Conservation (phyloP, 2,329 filamentous ascomycete species). For the Fusarium sp. region DNA sequence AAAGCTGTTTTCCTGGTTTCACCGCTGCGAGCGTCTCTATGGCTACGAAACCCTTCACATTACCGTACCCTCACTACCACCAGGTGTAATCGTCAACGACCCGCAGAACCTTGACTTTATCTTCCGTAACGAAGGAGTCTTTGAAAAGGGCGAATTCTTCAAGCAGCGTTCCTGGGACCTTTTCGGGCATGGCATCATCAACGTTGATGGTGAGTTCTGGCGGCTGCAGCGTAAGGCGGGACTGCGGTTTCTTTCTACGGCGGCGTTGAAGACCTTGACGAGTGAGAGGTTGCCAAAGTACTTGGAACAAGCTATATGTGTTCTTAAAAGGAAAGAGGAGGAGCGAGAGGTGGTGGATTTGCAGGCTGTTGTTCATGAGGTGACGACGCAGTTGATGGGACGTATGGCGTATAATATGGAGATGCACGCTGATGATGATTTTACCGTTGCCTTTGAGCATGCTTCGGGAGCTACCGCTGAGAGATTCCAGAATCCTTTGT, state of each 20-base stretch:
- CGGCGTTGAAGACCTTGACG: slow-evolving; percentile 69
- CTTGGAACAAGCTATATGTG: slow-evolving; percentile 57
- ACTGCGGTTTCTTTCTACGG: slow-evolving; percentile 67
- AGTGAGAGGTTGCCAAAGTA: slow-evolving; percentile 68
- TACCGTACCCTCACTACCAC: slow-evolving; percentile 71
- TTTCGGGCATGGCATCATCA: slow-evolving; percentile 76
- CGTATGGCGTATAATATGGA: slow-evolving; percentile 77
- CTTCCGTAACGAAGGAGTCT: slow-evolving; percentile 70
- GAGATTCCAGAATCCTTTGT: slow-evolving; percentile 75
- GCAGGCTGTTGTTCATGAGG: slow-evolving; percentile 70
- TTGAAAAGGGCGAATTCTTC: slow-evolving; percentile 73
- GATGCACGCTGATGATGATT: slow-evolving; percentile 71
- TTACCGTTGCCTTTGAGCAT: slow-evolving; percentile 71
- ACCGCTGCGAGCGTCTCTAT: slow-evolving; percentile 66
- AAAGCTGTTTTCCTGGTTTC: slow-evolving; percentile 72
- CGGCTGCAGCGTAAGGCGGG: slow-evolving; percentile 72
- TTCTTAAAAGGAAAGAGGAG: slow-evolving; percentile 52
- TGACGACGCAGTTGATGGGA: slow-evolving; percentile 75
- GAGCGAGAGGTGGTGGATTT: slow-evolving; percentile 61
- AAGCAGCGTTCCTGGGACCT: slow-evolving; percentile 70
- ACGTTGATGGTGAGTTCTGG: slow-evolving; percentile 74
- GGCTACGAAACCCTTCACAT: slow-evolving; percentile 72
- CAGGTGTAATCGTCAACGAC: slow-evolving; percentile 72
- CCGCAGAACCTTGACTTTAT: slow-evolving; percentile 72
- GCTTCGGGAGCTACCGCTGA: slow-evolving; percentile 70